A percentile compares a stretch with the other conserved stretches of the same genome.
Evolutionary conservation across 352 stramenopile species (phyloP).

Genomic region (Phytophthora litchii): DNA sequence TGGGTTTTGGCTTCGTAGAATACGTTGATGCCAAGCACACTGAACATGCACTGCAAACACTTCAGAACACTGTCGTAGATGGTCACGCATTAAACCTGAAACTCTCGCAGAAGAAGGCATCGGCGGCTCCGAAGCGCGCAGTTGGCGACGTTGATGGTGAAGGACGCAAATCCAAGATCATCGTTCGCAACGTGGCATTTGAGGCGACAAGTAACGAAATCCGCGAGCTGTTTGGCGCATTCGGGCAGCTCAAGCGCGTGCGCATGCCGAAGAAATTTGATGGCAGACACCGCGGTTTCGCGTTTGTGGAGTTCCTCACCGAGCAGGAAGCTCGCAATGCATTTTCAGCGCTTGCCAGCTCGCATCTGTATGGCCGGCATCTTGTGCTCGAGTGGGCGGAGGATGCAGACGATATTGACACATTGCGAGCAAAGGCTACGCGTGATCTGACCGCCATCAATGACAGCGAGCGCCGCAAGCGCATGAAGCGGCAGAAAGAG

Average conservation of each 20-base stretch:
- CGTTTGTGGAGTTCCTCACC: constrained; percentile 98
- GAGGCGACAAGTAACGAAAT: constrained; percentile 97
- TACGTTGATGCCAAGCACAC: constrained; percentile 90
- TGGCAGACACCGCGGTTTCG: constrained; percentile 96
- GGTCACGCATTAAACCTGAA: constrained; percentile 95
- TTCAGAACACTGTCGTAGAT: constrained; percentile 92
- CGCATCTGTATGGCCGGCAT: constrained; percentile 98
- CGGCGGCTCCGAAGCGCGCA: constrained; percentile 47
- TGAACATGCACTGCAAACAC: constrained; percentile 77
- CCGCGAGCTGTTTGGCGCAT: constrained; percentile 96
- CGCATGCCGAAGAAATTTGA: constrained; percentile 99
- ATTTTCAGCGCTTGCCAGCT: constrained; percentile 92
- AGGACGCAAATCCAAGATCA: constrained; percentile 93
- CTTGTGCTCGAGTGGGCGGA: constrained; percentile 98
- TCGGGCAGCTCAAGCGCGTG: constrained; percentile 97
- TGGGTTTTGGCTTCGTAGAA: constrained; percentile 99
- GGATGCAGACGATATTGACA: constrained; percentile 88
- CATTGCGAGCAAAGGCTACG: constrained; percentile 81
- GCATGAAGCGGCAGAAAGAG: constrained; percentile 54
- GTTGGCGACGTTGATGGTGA: constrained; percentile 38
- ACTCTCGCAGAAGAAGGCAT: constrained; percentile 91
- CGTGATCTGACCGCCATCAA: constrained; percentile 74
- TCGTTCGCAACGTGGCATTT: constrained; percentile 99
- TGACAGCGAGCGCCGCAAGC: constrained; percentile 71
- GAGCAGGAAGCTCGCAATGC: constrained; percentile 94